Percentiles rank a stretch among this genome's conserved stretches.
Conservation (phyloP, 768 basidiomycete genomes). For the Lactifluus rugatus region DNA sequence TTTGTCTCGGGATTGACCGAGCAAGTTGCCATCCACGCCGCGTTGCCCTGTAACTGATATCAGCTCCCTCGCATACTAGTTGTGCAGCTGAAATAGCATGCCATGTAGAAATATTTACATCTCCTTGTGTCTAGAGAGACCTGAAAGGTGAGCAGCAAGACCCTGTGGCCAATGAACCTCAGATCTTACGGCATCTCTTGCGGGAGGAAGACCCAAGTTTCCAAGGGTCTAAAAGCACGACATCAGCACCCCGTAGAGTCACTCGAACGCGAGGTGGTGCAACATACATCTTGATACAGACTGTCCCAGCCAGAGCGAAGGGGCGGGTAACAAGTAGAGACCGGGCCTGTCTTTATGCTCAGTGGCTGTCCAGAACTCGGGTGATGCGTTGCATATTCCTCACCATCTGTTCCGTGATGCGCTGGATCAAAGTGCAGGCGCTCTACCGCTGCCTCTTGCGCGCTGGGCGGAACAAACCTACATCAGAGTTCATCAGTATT, state of each 20-base stretch:
- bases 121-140: neutral
- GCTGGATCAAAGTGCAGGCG: constrained; percentile 1
- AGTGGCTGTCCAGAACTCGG: neutral
- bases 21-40: constrained; percentile 12
- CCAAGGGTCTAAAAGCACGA: constrained; percentile 1
- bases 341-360: neutral
- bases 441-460: neutral
- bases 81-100: too few species aligned
- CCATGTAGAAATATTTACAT: neutral
- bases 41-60: constrained; percentile 3
- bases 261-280: too few species aligned
- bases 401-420: constrained; percentile 10
- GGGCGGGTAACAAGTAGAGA: constrained; percentile 2
- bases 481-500: neutral
- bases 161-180: too few species aligned
- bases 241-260: neutral
- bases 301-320: constrained; percentile 11
- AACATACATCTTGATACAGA: constrained; percentile 8
- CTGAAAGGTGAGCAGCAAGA: neutral
- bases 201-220: constrained; percentile 4
- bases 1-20: constrained; percentile 9
- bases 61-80: neutral
- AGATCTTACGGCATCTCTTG: constrained; percentile 3
- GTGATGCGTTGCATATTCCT: neutral
- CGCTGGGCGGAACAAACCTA: constrained; percentile 5